phyloP scores from a whole-genome alignment of 177 flowering plant species.

The Telopea speciosissima region DNA sequence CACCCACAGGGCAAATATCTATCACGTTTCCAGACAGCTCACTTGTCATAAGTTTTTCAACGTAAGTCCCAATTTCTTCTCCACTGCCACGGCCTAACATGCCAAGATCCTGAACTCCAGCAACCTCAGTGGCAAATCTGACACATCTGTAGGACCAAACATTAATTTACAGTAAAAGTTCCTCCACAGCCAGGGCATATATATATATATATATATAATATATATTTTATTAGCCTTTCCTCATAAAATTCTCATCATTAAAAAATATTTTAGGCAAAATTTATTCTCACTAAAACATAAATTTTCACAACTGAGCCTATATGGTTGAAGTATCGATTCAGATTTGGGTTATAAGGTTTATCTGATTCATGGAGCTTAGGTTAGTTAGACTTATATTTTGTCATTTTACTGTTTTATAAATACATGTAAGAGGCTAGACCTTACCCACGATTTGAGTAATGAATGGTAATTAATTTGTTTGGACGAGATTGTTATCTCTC shows the following conservation, averaged over 20 bases:
- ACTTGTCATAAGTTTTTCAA: conserved; percentile 96
- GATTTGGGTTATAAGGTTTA: too few relatives aligned
- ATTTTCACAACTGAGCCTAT: not conserved
- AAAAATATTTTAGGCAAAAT: not conserved
- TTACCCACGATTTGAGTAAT: too few relatives aligned
- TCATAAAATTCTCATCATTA: not conserved
- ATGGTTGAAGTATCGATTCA: too few relatives aligned
- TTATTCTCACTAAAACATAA: not conserved
- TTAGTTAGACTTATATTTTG: too few relatives aligned
- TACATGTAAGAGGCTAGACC: too few relatives aligned
- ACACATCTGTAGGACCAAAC: conserved; percentile 66
- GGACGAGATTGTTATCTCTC: too few relatives aligned
- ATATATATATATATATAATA: not conserved
- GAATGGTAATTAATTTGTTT: too few relatives aligned
- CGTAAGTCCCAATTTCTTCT: conserved; percentile 99
- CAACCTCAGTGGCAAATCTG: conserved; percentile 95
- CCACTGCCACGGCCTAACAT: conserved; percentile 99
- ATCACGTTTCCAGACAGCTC: conserved; percentile 98
- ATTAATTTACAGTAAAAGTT: conserved; percentile 6
- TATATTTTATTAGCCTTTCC: not conserved
- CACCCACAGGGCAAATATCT: conserved; percentile 98
- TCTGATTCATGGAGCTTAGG: too few relatives aligned
- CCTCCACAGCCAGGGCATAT: not conserved
- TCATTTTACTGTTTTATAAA: too few relatives aligned
- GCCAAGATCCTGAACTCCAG: conserved; percentile 98